Conservation (phyloP, 2,329 filamentous ascomycete species). For the Phaeosphaeriaceae sp. region DNA sequence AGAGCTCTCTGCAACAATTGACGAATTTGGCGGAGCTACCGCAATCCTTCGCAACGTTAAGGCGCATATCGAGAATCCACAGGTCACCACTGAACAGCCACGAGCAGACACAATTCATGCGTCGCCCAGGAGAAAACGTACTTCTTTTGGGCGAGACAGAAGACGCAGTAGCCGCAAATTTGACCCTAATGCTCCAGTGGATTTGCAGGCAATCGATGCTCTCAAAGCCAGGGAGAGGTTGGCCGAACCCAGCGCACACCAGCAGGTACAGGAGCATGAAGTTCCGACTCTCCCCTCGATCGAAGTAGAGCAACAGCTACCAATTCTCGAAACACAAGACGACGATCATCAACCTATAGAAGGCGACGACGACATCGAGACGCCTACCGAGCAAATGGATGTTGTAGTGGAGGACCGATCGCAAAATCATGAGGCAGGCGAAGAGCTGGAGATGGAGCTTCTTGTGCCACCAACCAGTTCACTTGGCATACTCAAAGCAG, state of each 20-base stretch:
- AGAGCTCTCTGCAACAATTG: constrained; percentile 55
- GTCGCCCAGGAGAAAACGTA: constrained; percentile 32
- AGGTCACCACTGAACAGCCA: constrained; percentile 7
- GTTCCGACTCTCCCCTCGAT: constrained; percentile 4
- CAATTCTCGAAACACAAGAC: constrained; percentile 9
- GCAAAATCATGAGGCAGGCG: neutral
- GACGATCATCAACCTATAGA: constrained; percentile 8
- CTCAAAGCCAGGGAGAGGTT: constrained; percentile 30
- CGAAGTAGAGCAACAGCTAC: constrained; percentile 8
- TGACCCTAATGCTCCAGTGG: constrained; percentile 32
- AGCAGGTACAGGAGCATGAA: constrained; percentile 12
- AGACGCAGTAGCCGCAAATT: constrained; percentile 41
- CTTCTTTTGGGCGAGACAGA: constrained; percentile 34
- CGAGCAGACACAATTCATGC: constrained; percentile 6
- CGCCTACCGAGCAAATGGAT: constrained; percentile 4
- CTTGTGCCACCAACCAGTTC: constrained; percentile 30
- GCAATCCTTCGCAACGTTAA: constrained; percentile 45
- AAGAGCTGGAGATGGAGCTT: constrained; percentile 1
- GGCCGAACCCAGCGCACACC: constrained; percentile 12
- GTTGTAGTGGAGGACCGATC: neutral
- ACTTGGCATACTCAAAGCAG: constrained; percentile 24
- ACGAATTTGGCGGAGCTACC: constrained; percentile 52
- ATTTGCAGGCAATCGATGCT: constrained; percentile 27
- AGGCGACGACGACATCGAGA: constrained; percentile 9
- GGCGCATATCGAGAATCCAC: constrained; percentile 23